Base-by-base conservation (phyloP, 2,329 filamentous ascomycete species). In the Sporothrix curviconia region DNA sequence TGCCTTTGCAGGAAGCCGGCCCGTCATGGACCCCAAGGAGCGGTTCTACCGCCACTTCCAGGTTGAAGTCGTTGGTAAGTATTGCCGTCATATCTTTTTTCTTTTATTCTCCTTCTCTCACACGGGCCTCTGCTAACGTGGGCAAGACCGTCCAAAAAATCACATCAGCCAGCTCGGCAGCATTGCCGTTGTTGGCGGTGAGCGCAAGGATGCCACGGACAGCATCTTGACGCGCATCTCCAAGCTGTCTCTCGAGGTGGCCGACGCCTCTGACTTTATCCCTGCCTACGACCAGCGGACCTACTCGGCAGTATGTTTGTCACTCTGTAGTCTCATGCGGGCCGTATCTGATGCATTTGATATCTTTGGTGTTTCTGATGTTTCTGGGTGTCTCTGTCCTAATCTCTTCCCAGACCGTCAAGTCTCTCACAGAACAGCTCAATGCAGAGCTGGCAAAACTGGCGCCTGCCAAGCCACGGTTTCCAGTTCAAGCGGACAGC, bases 201-300 rank as follows among this genome's bases (percentile, higher is more conserved):
- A 94, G 71, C 86, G 90, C 43, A 83, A 87, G 61, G 86, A 92
- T 69, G 89, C 89, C 53, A 84, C 88, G 47, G 91, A 96, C 64
- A 82, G 89, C 66, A 87, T 91, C 63, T 79, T 95, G 14, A 84
- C 87, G 15, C 83, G 84, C 61, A 94, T 97, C 65, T 85, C 89
- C 30, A 82, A 84, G 58, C 79, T 97, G 15, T 91, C 90, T 1
- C 87, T 87, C 62, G 86, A 94, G 65, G 89, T 96, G 39, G 86
- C 89, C 63, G 91, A 96, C 72, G 88, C 89, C 0, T 83, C 87
- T 1, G 85, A 86, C 57, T 90, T 86, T 64, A 83, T 96, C 15
- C 91, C 94, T 3, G 84, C 90, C 7, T 95, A 96, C 68, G 94
- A 97, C 66, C 90, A 94, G 70, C 84, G 89, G 64, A 86, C 87